phyloP scores from a whole-genome alignment of 805 yeast species.

The Yarrowia divulgata region DNA sequence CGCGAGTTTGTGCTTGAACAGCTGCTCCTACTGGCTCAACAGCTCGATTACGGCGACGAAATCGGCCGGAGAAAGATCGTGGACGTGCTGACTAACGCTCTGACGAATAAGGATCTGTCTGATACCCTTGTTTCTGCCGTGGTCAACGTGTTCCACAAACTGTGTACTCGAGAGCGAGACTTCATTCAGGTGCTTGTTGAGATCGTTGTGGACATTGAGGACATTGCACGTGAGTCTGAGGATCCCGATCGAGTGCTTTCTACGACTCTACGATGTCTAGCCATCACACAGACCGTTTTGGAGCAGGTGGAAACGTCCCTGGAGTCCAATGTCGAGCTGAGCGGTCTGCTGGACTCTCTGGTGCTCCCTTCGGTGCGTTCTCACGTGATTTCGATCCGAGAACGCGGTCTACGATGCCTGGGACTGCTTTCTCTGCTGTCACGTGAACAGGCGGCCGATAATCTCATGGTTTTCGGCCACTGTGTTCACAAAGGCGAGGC shows the following conservation, averaged over 20 bases:
- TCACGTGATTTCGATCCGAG: constrained; percentile 61
- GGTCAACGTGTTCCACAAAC: constrained; percentile 68
- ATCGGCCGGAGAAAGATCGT: constrained; percentile 83
- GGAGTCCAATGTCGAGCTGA: constrained; percentile 67
- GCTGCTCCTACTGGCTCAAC: constrained; percentile 67
- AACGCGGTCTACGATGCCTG: constrained; percentile 73
- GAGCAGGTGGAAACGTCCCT: constrained; percentile 71
- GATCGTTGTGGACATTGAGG: constrained; percentile 83
- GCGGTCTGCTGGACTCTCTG: constrained; percentile 74
- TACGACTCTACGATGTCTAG: constrained; percentile 59
- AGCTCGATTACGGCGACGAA: constrained; percentile 88
- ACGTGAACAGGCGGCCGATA: constrained; percentile 64
- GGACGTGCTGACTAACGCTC: constrained; percentile 57
- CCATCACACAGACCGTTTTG: constrained; percentile 71
- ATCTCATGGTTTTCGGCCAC: constrained; percentile 69
- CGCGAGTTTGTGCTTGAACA: constrained; percentile 79
- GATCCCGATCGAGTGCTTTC: constrained; percentile 56
- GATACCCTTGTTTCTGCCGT: constrained; percentile 63
- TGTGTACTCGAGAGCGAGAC: constrained; percentile 82
- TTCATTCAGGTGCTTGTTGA: constrained; percentile 86
- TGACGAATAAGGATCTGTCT: constrained; percentile 61
- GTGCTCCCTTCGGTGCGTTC: constrained; percentile 79
- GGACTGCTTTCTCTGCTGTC: constrained; percentile 83
- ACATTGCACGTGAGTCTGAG: constrained; percentile 56
- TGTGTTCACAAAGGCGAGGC: constrained; percentile 74